phyloP scores from a whole-genome alignment of 306 rosid genomes.

The Inga leiocalycina region DNA sequence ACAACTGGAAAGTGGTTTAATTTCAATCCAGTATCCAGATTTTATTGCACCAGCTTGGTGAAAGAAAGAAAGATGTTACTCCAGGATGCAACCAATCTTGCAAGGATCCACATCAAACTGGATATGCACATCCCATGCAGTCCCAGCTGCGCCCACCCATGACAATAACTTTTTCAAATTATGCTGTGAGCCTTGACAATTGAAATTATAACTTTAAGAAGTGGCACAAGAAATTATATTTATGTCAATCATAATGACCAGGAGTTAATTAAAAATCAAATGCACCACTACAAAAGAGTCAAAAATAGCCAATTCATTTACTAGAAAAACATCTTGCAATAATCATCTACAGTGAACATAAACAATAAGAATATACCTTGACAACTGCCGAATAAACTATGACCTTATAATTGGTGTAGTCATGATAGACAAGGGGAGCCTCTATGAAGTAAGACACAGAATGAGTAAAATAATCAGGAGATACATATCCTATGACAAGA shows the following conservation, averaged over 20 bases:
- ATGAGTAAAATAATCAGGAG: slow-evolving; percentile 98
- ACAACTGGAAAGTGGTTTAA: neutral
- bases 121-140: neutral
- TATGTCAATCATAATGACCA: slow-evolving; percentile 6
- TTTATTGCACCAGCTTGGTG: neutral
- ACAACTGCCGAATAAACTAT: slow-evolving; percentile 97
- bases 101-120: neutral
- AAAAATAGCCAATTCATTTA: slow-evolving; percentile 18
- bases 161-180: slow-evolving; percentile 3
- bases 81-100: neutral
- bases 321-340: neutral
- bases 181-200: neutral
- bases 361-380: slow-evolving; percentile 64
- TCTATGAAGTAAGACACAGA: slow-evolving; percentile 95
- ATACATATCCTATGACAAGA: slow-evolving; percentile 89
- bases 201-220: slow-evolving; percentile 16
- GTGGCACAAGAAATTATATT: neutral
- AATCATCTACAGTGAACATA: neutral
- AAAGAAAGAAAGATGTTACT: slow-evolving; percentile 1
- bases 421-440: slow-evolving; percentile 87
- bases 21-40: neutral
- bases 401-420: slow-evolving; percentile 75
- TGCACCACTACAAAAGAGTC: neutral
- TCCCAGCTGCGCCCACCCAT: neutral
- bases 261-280: neutral